Base-by-base conservation (phyloP, 1,284 basidiomycete species). In the Ceratobasidium theobromae region DNA sequence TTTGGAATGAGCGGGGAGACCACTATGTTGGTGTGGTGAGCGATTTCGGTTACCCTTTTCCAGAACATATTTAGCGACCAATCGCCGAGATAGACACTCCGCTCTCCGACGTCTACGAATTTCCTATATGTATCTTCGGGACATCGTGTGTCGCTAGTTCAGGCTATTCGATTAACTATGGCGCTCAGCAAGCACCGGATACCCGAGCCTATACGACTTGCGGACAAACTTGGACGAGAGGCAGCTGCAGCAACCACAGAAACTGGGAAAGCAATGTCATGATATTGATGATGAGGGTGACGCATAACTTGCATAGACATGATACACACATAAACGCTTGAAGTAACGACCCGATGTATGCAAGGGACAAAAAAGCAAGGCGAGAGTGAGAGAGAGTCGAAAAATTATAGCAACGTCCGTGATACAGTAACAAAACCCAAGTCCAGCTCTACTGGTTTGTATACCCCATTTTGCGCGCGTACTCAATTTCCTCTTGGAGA, bases 391-490 rank as follows among this genome's bases (percentile, higher is more conserved):
- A n/a, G n/a, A n/a, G n/a, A n/a, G n/a, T n/a, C n/a, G n/a, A n/a
- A n/a, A n/a, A n/a, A n/a, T n/a, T n/a, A n/a, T n/a, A n/a, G n/a
- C n/a, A n/a, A n/a, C n/a, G 27, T 52, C 35, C 25, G 32, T 30
- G 21, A 53, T 32, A 49, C 41, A 65, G 33, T 28, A 38, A 43
- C 40, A 49, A 51, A 45, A 60, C 12, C 40, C 27, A 46, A 3
- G 43, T 45, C 0, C 9, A 48, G 9, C 27, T 30, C 53, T 45
- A 46, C 43, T 53, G 67, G 28, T 71, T 70, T 71, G 78, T 81
- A 79, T 88, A 98, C 3, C 94, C 94, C 95, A 98, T 98, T 68
- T 89, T 81, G 72, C 82, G 83, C 2, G 88, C 91, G 74, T 97
- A 98, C 71, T 93, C 90, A 66, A 81, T 79, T 77, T 95, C 86